These are phyloP conservation scores for Erucastrum elatum DNA, from an alignment of 345 rosid species.

Conservation along the genomic window DNA sequence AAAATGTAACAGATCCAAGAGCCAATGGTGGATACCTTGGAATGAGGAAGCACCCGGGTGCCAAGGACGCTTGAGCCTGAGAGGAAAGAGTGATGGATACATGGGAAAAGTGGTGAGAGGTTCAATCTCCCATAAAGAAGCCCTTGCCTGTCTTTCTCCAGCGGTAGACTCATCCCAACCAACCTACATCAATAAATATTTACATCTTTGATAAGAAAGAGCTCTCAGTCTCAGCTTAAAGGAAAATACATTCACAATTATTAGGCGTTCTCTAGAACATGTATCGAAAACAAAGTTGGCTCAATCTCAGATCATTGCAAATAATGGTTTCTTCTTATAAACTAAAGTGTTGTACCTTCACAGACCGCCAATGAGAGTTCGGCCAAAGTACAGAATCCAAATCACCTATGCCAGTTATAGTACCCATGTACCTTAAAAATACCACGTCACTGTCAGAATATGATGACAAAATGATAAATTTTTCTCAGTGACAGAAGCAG, in stretches of 20 bases:
- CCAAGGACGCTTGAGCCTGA: conserved; percentile 71
- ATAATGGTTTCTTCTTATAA: neutral
- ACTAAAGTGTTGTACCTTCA: conserved; percentile 48
- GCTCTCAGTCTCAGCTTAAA: neutral
- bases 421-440: conserved; percentile 63
- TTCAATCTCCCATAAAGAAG: conserved; percentile 74
- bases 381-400: conserved; percentile 63
- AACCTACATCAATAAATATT: conserved; percentile 46
- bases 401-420: conserved; percentile 62
- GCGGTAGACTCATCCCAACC: conserved; percentile 83
- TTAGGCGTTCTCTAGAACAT: neutral
- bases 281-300: neutral
- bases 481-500: neutral
- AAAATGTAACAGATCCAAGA: neutral
- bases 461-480: neutral
- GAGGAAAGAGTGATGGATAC: conserved; percentile 76
- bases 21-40: conserved; percentile 42
- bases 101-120: conserved; percentile 74
- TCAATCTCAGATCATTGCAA: neutral
- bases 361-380: conserved; percentile 67
- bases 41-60: conserved; percentile 55
- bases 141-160: conserved; percentile 75
- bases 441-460: conserved; percentile 2
- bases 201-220: neutral
- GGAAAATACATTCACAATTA: neutral